Conservation (phyloP, 805 yeast genomes). For the Cyberlindnera bimundalis region DNA sequence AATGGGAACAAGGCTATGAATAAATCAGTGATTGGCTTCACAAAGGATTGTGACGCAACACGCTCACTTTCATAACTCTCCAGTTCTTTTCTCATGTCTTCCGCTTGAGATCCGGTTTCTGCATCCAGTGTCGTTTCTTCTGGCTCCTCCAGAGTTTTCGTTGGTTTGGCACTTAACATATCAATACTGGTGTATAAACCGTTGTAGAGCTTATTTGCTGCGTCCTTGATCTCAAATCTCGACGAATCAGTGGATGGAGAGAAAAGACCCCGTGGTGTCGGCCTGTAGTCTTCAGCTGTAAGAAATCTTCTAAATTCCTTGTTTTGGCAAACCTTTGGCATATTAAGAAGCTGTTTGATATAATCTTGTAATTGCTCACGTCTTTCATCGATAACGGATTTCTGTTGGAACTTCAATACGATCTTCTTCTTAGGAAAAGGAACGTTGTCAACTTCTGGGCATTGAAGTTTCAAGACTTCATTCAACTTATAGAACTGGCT, state of each 20-base stretch:
- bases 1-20: constrained; percentile 68
- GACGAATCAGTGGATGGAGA: constrained; percentile 5
- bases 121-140: constrained; percentile 2
- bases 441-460: constrained; percentile 51
- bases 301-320: constrained; percentile 70
- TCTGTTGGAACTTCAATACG: constrained; percentile 69
- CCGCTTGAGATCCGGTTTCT: constrained; percentile 26
- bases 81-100: constrained; percentile 54
- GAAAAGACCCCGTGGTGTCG: constrained; percentile 2
- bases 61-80: constrained; percentile 35
- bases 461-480: constrained; percentile 52
- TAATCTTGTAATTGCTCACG: constrained; percentile 59
- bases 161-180: constrained; percentile 8
- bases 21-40: constrained; percentile 78
- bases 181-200: constrained; percentile 21
- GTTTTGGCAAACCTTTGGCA: constrained; percentile 72
- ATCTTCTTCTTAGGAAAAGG: constrained; percentile 54
- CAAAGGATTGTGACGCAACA: constrained; percentile 45
- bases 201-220: constrained; percentile 22
- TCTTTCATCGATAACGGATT: constrained; percentile 60
- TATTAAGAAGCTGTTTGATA: constrained; percentile 49
- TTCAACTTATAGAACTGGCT: constrained; percentile 78
- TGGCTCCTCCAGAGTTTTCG: constrained; percentile 10
- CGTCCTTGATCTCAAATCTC: constrained; percentile 16
- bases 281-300: constrained; percentile 37